These are phyloP conservation scores for Scytalidium lignicola DNA, from an alignment of 2,329 filamentous ascomycete genomes.

Conservation along the genomic window DNA sequence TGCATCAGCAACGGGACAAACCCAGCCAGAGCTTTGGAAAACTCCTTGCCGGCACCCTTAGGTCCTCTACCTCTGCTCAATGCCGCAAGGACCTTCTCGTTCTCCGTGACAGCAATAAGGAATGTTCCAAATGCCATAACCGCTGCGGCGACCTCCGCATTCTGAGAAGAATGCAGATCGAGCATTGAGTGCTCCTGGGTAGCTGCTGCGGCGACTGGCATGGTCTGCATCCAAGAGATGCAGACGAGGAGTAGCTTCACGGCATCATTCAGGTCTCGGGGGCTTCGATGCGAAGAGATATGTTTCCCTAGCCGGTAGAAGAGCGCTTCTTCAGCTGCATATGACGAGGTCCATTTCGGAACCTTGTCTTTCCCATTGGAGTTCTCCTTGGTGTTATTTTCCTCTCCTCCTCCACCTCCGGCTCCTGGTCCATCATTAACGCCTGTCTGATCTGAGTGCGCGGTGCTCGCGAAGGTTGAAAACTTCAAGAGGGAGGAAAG, in stretches of 20 bases:
- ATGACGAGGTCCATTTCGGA: constrained; percentile 51
- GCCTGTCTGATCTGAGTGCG: constrained; percentile 4
- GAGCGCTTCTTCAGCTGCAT: constrained; percentile 33
- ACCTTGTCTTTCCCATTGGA: constrained; percentile 14
- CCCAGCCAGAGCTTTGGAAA: constrained; percentile 38
- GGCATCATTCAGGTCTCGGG: constrained; percentile 42
- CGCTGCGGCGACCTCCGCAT: constrained; percentile 54
- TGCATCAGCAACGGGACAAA: constrained; percentile 56
- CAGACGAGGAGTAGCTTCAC: constrained; percentile 45
- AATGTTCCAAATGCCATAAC: constrained; percentile 61
- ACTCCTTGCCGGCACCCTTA: constrained; percentile 47
- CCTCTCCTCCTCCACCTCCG: constrained; percentile 6
- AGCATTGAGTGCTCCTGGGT: constrained; percentile 40
- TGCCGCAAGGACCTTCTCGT: constrained; percentile 46
- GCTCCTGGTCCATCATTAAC: constrained; percentile 13
- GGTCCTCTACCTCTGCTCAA: constrained; percentile 44
- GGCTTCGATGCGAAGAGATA: constrained; percentile 40
- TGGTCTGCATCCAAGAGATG: constrained; percentile 52
- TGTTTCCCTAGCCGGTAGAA: constrained; percentile 26
- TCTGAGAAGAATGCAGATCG: constrained; percentile 36
- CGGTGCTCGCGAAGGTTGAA: constrained; percentile 27
- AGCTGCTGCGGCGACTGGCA: constrained; percentile 43
- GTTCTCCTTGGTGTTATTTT: constrained; percentile 6
- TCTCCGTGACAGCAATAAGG: constrained; percentile 57
- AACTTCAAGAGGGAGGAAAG: constrained; percentile 52